A percentile compares a stretch with the other conserved stretches of the same genome.
Evolutionary conservation across 257 asterid genomes (phyloP).

Genomic region (Cynanchum wilfordii): DNA sequence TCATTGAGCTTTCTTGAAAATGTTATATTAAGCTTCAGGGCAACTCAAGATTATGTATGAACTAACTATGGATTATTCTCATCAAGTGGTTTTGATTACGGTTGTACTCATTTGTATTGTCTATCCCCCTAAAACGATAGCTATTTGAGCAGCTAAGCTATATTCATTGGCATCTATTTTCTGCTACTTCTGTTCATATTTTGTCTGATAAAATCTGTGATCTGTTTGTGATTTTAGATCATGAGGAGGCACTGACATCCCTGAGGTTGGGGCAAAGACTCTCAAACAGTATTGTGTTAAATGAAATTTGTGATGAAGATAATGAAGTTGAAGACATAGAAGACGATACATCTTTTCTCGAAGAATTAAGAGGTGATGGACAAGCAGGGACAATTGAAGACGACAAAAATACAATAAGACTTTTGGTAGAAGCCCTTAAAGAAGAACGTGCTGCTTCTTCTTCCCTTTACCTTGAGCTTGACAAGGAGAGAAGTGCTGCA

Average conservation of each 20-base stretch:
- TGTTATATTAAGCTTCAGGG: neutral
- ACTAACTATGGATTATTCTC: neutral
- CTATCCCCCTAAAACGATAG: neutral
- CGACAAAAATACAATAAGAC: constrained; percentile 32
- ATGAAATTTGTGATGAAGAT: constrained; percentile 28
- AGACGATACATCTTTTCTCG: constrained; percentile 21
- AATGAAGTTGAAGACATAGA: constrained; percentile 31
- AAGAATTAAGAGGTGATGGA: constrained; percentile 18
- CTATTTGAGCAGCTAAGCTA: neutral
- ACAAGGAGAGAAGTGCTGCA: constrained; percentile 90
- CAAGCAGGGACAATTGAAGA: neutral
- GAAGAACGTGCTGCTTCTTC: constrained; percentile 46
- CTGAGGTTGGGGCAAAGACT: constrained; percentile 30
- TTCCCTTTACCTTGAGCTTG: constrained; percentile 56
- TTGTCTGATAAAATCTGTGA: neutral
- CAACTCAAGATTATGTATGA: neutral
- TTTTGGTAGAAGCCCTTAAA: constrained; percentile 56
- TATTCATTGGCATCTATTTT: neutral
- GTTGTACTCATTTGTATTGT: neutral
- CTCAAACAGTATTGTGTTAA: constrained; percentile 21
- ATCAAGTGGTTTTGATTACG: too few species aligned
- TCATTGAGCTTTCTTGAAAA: neutral
- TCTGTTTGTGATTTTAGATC: constrained; percentile 29
- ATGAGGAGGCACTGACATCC: constrained; percentile 28
- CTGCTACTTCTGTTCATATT: neutral